A percentile compares a stretch with the other conserved stretches of the same genome.
phyloP scores from a whole-genome alignment of 2,329 filamentous ascomycete genomes.

The Rhinocladiella similis region DNA sequence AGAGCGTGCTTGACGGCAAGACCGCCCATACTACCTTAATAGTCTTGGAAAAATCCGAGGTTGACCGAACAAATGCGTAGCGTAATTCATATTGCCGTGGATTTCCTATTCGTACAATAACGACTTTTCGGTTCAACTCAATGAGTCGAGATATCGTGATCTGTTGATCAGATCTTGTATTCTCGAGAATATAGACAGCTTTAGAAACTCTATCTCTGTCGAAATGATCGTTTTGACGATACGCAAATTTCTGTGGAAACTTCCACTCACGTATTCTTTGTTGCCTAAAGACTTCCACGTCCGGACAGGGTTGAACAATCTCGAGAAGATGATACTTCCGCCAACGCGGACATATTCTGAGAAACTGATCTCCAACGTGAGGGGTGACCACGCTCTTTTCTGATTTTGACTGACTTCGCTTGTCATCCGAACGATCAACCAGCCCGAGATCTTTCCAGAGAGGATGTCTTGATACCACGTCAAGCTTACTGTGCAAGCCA shows the following conservation, averaged over 20 bases:
- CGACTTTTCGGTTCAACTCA: constrained; percentile 32
- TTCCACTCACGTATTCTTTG: constrained; percentile 6
- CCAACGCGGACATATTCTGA: constrained; percentile 23
- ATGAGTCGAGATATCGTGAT: not conserved
- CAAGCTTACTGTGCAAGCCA: not conserved
- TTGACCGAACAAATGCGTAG: constrained; percentile 68
- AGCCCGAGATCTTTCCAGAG: constrained; percentile 57
- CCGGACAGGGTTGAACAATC: constrained; percentile 42
- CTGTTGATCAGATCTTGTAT: not conserved
- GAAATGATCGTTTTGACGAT: constrained; percentile 4
- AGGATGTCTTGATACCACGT: constrained; percentile 36
- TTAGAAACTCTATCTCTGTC: not conserved
- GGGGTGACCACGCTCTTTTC: constrained; percentile 66
- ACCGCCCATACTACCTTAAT: constrained; percentile 75
- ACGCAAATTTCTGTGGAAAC: constrained; percentile 1
- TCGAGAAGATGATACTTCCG: constrained; percentile 56
- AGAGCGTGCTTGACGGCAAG: constrained; percentile 67
- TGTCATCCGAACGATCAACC: constrained; percentile 31
- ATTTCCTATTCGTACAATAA: constrained; percentile 45
- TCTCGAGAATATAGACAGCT: constrained; percentile 15
- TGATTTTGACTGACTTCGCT: constrained; percentile 35
- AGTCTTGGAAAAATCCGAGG: constrained; percentile 30
- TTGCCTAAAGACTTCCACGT: constrained; percentile 28
- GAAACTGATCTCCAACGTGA: constrained; percentile 66
- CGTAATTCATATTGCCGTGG: constrained; percentile 51